Percentiles rank a stretch among this genome's conserved stretches.
Evolutionary conservation across 306 rosid species (phyloP).

Genomic region (Dalbergia cultrata): DNA sequence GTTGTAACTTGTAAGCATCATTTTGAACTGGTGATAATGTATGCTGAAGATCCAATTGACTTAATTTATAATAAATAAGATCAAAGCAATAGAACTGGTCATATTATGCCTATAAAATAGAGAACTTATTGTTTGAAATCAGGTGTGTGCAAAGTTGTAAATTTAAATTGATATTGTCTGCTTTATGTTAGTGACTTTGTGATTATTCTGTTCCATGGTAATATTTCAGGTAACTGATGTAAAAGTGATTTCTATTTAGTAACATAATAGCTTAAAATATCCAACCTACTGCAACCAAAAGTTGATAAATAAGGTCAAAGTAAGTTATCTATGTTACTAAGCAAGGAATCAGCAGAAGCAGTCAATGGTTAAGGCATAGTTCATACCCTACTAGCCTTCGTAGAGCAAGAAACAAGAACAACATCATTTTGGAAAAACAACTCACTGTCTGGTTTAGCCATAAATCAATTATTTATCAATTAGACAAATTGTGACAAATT

Average conservation of each 20-base stretch:
- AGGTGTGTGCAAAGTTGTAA: not conserved
- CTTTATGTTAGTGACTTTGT: not conserved
- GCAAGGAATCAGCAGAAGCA: conserved; percentile 21
- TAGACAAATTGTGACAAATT: not conserved
- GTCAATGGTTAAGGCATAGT: conserved; percentile 14
- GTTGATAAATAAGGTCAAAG: not conserved
- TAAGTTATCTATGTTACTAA: conserved; percentile 11
- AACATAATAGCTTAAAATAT: not conserved
- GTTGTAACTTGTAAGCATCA: not conserved
- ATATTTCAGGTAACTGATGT: not conserved
- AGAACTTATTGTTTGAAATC: conserved; percentile 14
- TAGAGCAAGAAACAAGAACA: not conserved
- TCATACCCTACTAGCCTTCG: not conserved
- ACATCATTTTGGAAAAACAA: not conserved
- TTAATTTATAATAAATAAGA: conserved; percentile 12
- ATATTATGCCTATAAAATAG: not conserved
- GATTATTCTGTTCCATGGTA: not conserved
- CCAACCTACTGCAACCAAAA: not conserved
- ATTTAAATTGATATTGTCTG: not conserved
- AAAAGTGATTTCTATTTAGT: not conserved
- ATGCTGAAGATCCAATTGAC: conserved; percentile 25
- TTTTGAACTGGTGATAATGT: not conserved
- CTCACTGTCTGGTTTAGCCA: not conserved
- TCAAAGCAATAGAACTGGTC: conserved; percentile 2
- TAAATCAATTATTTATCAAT: not conserved